Conservation (phyloP, 2,329 filamentous ascomycete species). For the Cordyceps militaris region DNA sequence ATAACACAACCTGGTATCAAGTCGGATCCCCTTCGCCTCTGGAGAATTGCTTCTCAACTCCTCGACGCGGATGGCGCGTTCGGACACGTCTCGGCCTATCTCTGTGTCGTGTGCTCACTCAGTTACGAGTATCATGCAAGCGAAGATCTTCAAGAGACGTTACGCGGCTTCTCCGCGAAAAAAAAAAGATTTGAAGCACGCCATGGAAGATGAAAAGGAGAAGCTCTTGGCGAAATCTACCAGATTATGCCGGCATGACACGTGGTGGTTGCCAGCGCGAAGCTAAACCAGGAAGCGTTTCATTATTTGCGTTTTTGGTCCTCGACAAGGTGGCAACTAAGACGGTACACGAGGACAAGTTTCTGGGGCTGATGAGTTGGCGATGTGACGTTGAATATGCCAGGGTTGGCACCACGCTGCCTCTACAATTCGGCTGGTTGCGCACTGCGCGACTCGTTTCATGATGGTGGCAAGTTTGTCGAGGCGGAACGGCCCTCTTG, state of each 20-base stretch:
- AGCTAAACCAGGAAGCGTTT: conserved; percentile 1
- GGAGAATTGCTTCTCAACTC: neutral
- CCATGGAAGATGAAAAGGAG: neutral
- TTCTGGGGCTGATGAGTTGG: neutral
- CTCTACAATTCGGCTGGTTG: neutral
- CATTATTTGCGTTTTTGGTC: neutral
- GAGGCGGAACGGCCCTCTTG: too few relatives aligned
- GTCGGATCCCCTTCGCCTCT: neutral
- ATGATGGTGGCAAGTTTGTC: neutral
- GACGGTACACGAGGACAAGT: neutral
- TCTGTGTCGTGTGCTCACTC: neutral
- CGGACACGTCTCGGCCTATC: neutral
- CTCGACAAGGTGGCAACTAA: neutral
- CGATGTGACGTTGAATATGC: conserved; percentile 2
- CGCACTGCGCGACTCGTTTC: neutral
- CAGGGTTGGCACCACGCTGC: neutral
- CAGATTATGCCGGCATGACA: neutral
- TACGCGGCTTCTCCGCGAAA: neutral
- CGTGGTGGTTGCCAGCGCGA: neutral
- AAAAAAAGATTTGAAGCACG: neutral
- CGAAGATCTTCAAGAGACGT: neutral
- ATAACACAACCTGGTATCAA: neutral
- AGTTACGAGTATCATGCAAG: neutral
- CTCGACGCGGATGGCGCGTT: neutral
- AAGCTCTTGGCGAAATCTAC: neutral